Evolutionary conservation across 495 filamentous ascomycete species (phyloP).

Genomic region (Endocarpon pusillum): DNA sequence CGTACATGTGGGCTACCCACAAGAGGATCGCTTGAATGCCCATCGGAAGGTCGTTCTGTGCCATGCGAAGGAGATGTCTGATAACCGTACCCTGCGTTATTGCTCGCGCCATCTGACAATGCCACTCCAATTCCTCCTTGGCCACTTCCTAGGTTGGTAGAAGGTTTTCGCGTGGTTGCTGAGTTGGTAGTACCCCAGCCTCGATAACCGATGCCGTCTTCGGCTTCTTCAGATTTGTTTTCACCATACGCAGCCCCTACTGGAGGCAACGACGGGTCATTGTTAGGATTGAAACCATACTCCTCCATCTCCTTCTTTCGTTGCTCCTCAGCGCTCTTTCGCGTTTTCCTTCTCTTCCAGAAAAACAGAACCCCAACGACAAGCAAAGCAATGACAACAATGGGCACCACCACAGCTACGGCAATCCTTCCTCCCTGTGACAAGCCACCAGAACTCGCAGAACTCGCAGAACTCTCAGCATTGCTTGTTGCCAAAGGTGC

Average conservation of each 20-base stretch:
- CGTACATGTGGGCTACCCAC: slow-evolving; percentile 28
- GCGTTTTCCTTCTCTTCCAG: slow-evolving; percentile 73
- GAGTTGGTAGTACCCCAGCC: slow-evolving; percentile 92
- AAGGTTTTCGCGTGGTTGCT: slow-evolving; percentile 65
- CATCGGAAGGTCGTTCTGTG: slow-evolving; percentile 48
- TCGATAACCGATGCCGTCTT: slow-evolving; percentile 67
- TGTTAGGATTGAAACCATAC: slow-evolving; percentile 90
- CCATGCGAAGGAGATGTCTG: slow-evolving; percentile 53
- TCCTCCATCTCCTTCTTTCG: slow-evolving; percentile 90
- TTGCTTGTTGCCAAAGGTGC: slow-evolving; percentile 7
- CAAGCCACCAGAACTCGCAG: slow-evolving; percentile 28
- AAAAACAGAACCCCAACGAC: slow-evolving; percentile 60
- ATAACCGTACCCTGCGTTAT: slow-evolving; percentile 35
- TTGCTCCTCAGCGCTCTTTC: slow-evolving; percentile 70
- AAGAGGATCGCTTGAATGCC: slow-evolving; percentile 51
- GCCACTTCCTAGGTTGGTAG: slow-evolving; percentile 65
- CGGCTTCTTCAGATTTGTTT: slow-evolving; percentile 36
- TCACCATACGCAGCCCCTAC: slow-evolving; percentile 22
- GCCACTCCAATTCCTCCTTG: slow-evolving; percentile 48
- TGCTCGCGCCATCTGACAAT: slow-evolving; percentile 50
- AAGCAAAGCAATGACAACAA: slow-evolving; percentile 72
- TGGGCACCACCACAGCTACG: slow-evolving; percentile 84
- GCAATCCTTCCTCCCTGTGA: slow-evolving; percentile 56
- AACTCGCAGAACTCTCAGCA: slow-evolving; percentile 7
- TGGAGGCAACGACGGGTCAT: slow-evolving; percentile 65